phyloP scores from a whole-genome alignment of 2,329 filamentous ascomycete species.

The Hypoxylon sp. region DNA sequence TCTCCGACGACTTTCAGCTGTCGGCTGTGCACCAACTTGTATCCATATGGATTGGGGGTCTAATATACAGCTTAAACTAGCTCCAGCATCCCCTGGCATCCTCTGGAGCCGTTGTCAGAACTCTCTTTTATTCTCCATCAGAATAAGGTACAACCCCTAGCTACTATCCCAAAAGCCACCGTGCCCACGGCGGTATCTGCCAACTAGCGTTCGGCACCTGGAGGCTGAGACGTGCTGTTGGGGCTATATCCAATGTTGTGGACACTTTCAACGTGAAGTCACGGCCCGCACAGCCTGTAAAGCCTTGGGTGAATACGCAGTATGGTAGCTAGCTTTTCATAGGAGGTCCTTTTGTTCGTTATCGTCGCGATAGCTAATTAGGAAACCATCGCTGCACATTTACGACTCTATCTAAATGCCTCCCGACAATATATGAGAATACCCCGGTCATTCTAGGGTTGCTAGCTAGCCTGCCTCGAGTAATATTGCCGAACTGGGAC shows the following conservation, averaged over 20 bases:
- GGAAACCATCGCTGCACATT: not conserved
- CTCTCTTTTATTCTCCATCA: slow-evolving; percentile 43
- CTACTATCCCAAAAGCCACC: slow-evolving; percentile 1
- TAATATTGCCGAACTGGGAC: slow-evolving; percentile 35
- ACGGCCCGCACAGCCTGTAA: slow-evolving; percentile 19
- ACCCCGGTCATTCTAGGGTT: not conserved
- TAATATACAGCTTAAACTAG: slow-evolving; percentile 18
- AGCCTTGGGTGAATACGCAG: slow-evolving; percentile 1
- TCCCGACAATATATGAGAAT: slow-evolving; percentile 12
- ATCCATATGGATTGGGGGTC: not conserved
- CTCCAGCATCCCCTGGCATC: slow-evolving; percentile 8
- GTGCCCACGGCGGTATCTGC: slow-evolving; percentile 3
- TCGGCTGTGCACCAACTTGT: slow-evolving; percentile 24
- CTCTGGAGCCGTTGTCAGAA: slow-evolving; percentile 41
- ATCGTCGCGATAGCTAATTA: slow-evolving; percentile 10
- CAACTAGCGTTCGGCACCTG: slow-evolving; percentile 12
- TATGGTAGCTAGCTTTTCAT: slow-evolving; percentile 4
- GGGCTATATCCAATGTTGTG: slow-evolving; percentile 6
- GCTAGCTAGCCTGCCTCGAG: slow-evolving; percentile 29
- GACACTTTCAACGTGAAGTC: slow-evolving; percentile 20
- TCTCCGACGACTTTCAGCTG: slow-evolving; percentile 35
- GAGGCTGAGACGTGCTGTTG: slow-evolving; percentile 25
- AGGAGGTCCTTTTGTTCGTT: slow-evolving; percentile 7
- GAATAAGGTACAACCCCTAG: slow-evolving; percentile 18
- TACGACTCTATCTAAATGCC: slow-evolving; percentile 3